Conservation (phyloP, 2,329 filamentous ascomycete species). For the Sarocladium oryzae region DNA sequence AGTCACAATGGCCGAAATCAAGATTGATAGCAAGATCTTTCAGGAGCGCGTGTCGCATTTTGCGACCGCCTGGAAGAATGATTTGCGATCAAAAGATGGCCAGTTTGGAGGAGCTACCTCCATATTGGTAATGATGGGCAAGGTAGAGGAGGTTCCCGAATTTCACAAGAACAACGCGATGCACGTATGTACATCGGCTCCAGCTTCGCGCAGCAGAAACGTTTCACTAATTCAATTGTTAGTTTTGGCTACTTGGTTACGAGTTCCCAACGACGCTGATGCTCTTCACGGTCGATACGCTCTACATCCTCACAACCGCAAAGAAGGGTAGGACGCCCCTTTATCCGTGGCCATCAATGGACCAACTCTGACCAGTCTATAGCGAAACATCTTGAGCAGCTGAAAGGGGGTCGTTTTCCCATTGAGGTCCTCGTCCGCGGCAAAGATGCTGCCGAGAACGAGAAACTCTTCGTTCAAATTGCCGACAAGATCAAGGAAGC, state of each 20-base stretch:
- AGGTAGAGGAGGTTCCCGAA: constrained; percentile 78
- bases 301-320: constrained; percentile 90
- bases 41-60: constrained; percentile 88
- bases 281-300: constrained; percentile 78
- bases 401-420: constrained; percentile 87
- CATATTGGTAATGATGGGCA: constrained; percentile 87
- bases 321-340: constrained; percentile 70
- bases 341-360: background rate
- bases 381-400: constrained; percentile 88
- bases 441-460: constrained; percentile 87
- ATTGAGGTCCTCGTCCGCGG: constrained; percentile 87
- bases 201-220: constrained; percentile 2
- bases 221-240: constrained; percentile 17
- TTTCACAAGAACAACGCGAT: constrained; percentile 96
- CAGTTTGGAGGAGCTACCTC: constrained; percentile 82
- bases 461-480: constrained; percentile 81
- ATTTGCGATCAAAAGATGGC: constrained; percentile 81
- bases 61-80: constrained; percentile 88
- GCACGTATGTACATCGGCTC: constrained; percentile 57
- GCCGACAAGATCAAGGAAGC: constrained; percentile 80
- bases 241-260: constrained; percentile 99
- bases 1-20: constrained; percentile 69
- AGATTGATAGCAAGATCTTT: constrained; percentile 90
- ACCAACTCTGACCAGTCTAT: constrained; percentile 25
- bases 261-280: constrained; percentile 96